Evolutionary conservation across 225 moss, liverwort and hornwort genomes (phyloP), one percentile per base, ranked within the genome.

Genomic region (Marchantia paleacea): DNA sequence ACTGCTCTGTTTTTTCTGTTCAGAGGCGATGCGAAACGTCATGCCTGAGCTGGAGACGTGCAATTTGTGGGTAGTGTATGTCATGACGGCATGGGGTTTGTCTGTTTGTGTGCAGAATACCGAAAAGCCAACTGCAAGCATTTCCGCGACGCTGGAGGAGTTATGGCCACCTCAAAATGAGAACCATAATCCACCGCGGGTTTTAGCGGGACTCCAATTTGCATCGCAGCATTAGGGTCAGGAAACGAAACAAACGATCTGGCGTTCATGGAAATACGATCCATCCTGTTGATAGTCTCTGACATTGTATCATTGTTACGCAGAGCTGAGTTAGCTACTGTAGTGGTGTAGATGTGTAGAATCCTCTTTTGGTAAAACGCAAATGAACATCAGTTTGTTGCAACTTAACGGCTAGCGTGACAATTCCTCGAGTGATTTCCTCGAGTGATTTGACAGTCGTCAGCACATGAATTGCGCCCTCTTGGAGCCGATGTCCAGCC

Each of bases 101-200:
- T 39, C 3, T 49, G 14, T 8, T 22, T 22, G 10, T 28, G 0
- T 80, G 71, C 87, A 87, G 87, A 87, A 60, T 87, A 82, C 24
- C 79, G 84, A 77, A 87, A 80, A 80, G 84, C 84, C 47, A 87
- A 87, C 60, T 87, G 84, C 80, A 87, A 87, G 77, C 84, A 85
- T 60, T 85, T 77, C 62, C 84, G 87, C 30, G 87, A 87, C 22
- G 69, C 80, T 0, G 87, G 84, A 50, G 87, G 84, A 48, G 87
- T 85, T 29, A 55, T 85, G 26, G 58, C 84, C 47, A 24, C 25
- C 6, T 55, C 48, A 61, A 80, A 80, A 75, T 86, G 81, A 86
- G 31, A 52, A 28, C 15, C 3, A 53, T 29, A 49, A 66, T 1
- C 49, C 48, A 8, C 12, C 24, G 7, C 51, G 50, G 39, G 51